phyloP scores from a whole-genome alignment of 306 rosid genomes.

The Betula pendula region DNA sequence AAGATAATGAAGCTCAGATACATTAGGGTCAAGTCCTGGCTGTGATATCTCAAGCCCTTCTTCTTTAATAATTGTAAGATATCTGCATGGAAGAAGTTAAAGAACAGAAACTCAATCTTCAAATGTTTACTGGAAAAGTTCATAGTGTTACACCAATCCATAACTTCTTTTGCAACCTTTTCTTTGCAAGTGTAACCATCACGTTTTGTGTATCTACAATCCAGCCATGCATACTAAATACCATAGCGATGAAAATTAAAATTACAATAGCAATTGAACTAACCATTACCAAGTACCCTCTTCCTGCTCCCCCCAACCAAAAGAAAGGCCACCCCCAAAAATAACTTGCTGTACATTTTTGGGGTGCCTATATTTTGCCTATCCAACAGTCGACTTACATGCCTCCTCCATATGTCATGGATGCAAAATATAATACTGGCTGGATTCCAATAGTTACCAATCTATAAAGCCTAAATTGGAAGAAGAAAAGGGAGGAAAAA shows the following conservation, averaged over 20 bases:
- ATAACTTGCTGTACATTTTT: too few relatives aligned
- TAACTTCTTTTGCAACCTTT: not conserved
- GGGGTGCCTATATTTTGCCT: too few relatives aligned
- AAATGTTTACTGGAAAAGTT: not conserved
- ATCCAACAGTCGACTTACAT: too few relatives aligned
- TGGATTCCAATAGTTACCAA: too few relatives aligned
- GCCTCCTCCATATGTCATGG: too few relatives aligned
- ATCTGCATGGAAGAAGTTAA: conserved; percentile 6
- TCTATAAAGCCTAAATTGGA: too few relatives aligned
- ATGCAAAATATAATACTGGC: too few relatives aligned
- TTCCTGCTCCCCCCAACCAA: too few relatives aligned
- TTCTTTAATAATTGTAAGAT: conserved; percentile 20
- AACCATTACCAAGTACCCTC: too few relatives aligned
- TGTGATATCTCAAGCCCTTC: conserved; percentile 42
- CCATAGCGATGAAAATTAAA: too few relatives aligned
- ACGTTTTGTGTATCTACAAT: not conserved
- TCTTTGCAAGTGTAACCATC: not conserved
- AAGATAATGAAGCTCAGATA: conserved; percentile 28
- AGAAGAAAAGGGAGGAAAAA: too few relatives aligned
- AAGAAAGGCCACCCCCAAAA: too few relatives aligned
- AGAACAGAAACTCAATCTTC: not conserved
- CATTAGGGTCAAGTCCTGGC: conserved; percentile 31
- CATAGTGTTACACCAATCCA: not conserved
- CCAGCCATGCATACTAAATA: not conserved
- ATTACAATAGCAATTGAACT: not conserved